Conservation (phyloP, 2,329 filamentous ascomycete species). For the Alternaria angustiovoidea region DNA sequence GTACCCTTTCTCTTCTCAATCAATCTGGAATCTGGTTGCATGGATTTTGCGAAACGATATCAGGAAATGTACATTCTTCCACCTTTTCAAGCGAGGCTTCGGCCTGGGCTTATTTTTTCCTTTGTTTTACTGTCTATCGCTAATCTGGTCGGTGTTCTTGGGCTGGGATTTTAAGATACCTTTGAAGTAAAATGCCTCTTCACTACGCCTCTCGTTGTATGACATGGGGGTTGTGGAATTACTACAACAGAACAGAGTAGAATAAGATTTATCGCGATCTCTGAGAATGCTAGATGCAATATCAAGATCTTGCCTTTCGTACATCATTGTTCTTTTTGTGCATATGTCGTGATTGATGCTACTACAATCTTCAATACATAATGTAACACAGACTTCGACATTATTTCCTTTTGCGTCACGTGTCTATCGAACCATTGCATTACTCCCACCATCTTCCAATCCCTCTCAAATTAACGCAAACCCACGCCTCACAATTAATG, state of each 20-base stretch:
- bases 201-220: slow-evolving; percentile 4
- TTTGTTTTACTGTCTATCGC: not conserved
- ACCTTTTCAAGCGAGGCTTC: not conserved
- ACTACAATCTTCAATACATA: not conserved
- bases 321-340: not conserved
- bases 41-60: slow-evolving; percentile 6
- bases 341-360: not conserved
- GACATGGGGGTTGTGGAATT: not conserved
- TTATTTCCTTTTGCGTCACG: not conserved
- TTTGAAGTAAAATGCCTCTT: slow-evolving; percentile 5
- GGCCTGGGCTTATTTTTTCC: not conserved
- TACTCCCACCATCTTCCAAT: not conserved
- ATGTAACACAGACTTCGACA: not conserved
- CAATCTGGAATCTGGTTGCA: slow-evolving; percentile 8
- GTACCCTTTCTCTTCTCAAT: slow-evolving; percentile 2
- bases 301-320: not conserved
- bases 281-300: slow-evolving; percentile 4
- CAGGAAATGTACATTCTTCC: slow-evolving; percentile 7
- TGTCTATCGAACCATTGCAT: not conserved
- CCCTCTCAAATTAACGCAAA: not conserved
- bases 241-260: slow-evolving; percentile 1
- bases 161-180: slow-evolving; percentile 5
- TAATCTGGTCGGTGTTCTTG: slow-evolving; percentile 1
- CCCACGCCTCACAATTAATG: not conserved
- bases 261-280: not conserved